Evolutionary conservation across 192 early-diverging fungal species (phyloP), one percentile per base, ranked within the genome.

Genomic region (Backusella sp.): DNA sequence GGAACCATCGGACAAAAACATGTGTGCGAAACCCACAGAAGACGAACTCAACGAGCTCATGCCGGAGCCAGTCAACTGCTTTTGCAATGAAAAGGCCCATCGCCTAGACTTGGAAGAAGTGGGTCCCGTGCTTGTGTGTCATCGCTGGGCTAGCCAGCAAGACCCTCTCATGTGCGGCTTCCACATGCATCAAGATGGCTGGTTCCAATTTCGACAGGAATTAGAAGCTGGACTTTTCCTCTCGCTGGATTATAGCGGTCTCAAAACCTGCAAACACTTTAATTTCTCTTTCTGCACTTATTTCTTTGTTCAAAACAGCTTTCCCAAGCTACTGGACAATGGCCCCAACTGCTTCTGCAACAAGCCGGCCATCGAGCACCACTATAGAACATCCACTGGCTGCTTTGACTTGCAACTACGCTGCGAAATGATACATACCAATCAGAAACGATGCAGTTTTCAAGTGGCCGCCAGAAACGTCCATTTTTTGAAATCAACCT

Each of bases 291-390:
- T 75, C 46, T 75, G 74, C n/a, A 49, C 74, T 11, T 36, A 7
- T 15, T 75, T 75, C 21, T 34, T 49, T 35, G 23, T 75, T 14
- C 12, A 19, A 4, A 75, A 69, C 21, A 32, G 0, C 1, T 75
- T 52, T 19, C 66, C 65, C 9, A 69, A 69, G 23, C 7, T 66
- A 3, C 9, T 44, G 12, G 42, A 66, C 21, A 32, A 66, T 26
- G 74, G 49, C 9, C 74, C 74, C 34, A 19, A 23, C 28, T 75
- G 74, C n/a, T 75, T 75, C 39, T 75, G 74, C 15, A 68, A 68
- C 32, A 52, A 26, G 5, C 74, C 67, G 3, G 12, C 42, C 6
- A 26, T 26, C 17, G n/a, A 41, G 6, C 17, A 37, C 9, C 23
- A 26, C 2, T 59, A 59, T 8, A 6, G 11, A 3, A 62, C 56